phyloP scores from a whole-genome alignment of 164 flowering plant species.

The Euptelea pleiosperma region DNA sequence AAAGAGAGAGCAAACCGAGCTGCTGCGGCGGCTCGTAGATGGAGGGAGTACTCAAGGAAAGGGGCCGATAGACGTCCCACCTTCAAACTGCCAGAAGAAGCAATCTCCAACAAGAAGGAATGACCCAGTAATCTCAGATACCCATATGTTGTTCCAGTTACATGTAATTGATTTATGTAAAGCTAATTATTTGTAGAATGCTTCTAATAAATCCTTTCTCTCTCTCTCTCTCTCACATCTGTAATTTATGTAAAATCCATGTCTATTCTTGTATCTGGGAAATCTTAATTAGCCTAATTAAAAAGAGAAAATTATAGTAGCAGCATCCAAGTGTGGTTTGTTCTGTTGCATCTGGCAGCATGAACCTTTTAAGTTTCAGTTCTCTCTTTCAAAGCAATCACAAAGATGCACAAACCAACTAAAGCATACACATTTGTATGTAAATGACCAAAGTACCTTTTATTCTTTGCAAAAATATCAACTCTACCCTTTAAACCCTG shows the following conservation, averaged over 20 bases:
- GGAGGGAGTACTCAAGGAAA: conserved; percentile 92
- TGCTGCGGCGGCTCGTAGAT: conserved; percentile 91
- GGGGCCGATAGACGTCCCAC: conserved; percentile 85
- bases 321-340: too few relatives aligned
- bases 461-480: neutral
- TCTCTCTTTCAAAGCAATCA: too few relatives aligned
- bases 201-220: neutral
- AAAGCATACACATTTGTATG: too few relatives aligned
- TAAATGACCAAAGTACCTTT: neutral
- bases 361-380: too few relatives aligned
- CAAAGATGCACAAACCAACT: too few relatives aligned
- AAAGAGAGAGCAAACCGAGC: conserved; percentile 76
- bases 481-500: conserved; percentile 2
- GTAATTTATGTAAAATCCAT: conserved; percentile 4
- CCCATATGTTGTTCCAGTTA: conserved; percentile 6
- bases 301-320: conserved; percentile 4
- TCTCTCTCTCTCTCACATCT: neutral
- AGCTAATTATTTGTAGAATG: conserved; percentile 18
- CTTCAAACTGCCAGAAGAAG: conserved; percentile 74
- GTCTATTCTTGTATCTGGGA: neutral
- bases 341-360: neutral
- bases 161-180: conserved; percentile 9
- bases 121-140: conserved; percentile 14
- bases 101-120: conserved; percentile 48
- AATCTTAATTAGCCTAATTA: neutral